phyloP scores from a whole-genome alignment of 495 filamentous ascomycete species.

The Trichocladium antarcticum region DNA sequence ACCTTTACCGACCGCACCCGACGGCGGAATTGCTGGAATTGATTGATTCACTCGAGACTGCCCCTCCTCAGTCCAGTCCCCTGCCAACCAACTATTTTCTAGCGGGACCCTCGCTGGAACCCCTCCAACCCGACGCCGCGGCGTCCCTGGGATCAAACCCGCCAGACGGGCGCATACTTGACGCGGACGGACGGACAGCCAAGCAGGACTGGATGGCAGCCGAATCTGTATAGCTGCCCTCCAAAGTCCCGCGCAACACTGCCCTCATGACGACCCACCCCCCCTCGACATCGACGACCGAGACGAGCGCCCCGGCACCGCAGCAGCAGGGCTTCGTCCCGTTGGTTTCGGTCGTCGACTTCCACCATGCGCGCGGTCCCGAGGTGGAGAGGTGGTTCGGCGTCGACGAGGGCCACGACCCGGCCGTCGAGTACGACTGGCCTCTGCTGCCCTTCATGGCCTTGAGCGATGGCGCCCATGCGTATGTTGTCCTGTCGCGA shows the following conservation, averaged over 20 bases:
- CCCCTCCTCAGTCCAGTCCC: background rate
- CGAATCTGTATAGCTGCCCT: background rate
- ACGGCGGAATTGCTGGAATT: too few species aligned
- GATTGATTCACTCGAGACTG: too few species aligned
- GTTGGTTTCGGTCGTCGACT: slow-evolving; percentile 84
- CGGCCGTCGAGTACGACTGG: slow-evolving; percentile 84
- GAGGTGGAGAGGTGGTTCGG: slow-evolving; percentile 91
- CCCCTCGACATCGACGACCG: slow-evolving; percentile 16
- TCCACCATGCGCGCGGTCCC: slow-evolving; percentile 93
- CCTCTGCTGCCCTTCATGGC: slow-evolving; percentile 91
- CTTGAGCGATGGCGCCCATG: slow-evolving; percentile 89
- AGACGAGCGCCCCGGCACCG: background rate
- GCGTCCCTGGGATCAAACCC: background rate
- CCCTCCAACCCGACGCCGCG: slow-evolving; percentile 1
- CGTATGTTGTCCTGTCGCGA: too few species aligned
- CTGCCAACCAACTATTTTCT: background rate
- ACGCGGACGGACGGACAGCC: too few species aligned
- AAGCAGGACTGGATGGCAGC: background rate
- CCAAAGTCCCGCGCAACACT: too few species aligned
- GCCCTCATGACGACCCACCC: slow-evolving; percentile 13
- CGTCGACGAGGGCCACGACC: slow-evolving; percentile 63
- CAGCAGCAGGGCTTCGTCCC: slow-evolving; percentile 36
- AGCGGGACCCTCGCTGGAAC: background rate
- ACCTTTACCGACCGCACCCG: too few species aligned
- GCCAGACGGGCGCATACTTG: background rate